These are phyloP conservation scores for Candida vartiovaarae DNA, from an alignment of 805 yeast genomes.

Conservation along the genomic window DNA sequence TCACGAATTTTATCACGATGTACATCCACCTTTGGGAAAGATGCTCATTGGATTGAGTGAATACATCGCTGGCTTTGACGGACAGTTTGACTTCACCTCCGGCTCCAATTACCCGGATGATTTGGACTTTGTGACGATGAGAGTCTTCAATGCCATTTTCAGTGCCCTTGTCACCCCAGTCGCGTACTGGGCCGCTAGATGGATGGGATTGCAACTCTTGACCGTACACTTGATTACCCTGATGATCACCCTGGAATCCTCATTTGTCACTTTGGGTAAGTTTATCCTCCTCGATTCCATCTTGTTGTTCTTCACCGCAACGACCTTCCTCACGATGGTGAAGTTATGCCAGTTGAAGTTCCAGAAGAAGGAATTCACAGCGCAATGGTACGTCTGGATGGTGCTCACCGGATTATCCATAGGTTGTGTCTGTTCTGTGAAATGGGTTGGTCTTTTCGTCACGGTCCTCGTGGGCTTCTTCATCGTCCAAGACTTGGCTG, in stretches of 20 bases:
- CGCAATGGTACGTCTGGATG: slow-evolving; percentile 94
- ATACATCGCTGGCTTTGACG: slow-evolving; percentile 79
- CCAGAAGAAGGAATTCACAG: slow-evolving; percentile 46
- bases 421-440: slow-evolving; percentile 89
- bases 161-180: slow-evolving; percentile 82
- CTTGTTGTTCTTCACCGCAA: slow-evolving; percentile 79
- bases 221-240: slow-evolving; percentile 74
- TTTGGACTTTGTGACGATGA: slow-evolving; percentile 77
- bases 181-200: slow-evolving; percentile 75
- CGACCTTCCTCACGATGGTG: slow-evolving; percentile 62
- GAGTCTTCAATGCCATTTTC: slow-evolving; percentile 80
- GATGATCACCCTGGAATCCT: slow-evolving; percentile 75
- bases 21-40: slow-evolving; percentile 96
- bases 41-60: slow-evolving; percentile 87
- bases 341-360: slow-evolving; percentile 52
- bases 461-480: slow-evolving; percentile 85
- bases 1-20: slow-evolving; percentile 91
- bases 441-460: slow-evolving; percentile 94
- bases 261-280: slow-evolving; percentile 79
- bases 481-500: slow-evolving; percentile 85
- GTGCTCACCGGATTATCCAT: slow-evolving; percentile 74
- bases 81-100: slow-evolving; percentile 83
- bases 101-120: slow-evolving; percentile 71
- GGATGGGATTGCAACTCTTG: slow-evolving; percentile 61
- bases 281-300: slow-evolving; percentile 90